Conservation (phyloP, 2,329 filamentous ascomycete species). For the Xylariaceae sp. region DNA sequence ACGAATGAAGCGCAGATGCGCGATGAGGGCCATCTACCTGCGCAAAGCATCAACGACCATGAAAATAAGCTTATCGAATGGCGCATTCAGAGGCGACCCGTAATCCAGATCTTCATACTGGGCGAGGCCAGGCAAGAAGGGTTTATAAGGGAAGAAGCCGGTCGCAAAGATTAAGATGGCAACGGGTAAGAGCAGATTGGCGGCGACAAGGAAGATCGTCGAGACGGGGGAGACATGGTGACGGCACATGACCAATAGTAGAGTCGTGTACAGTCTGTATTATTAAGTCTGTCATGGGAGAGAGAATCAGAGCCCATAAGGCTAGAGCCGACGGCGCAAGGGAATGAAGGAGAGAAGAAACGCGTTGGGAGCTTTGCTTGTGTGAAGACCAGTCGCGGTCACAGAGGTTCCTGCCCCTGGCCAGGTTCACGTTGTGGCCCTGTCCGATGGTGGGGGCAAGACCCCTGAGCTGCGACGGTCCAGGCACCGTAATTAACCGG, state of each 20-base stretch:
- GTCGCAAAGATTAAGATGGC: constrained; percentile 74
- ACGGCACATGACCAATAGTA: constrained; percentile 28
- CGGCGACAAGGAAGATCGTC: constrained; percentile 52
- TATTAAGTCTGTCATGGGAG: constrained; percentile 5
- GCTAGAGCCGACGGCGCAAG: background rate
- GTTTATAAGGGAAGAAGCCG: constrained; percentile 98
- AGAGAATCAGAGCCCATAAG: background rate
- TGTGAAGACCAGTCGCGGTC: background rate
- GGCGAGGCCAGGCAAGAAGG: constrained; percentile 81
- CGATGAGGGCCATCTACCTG: constrained; percentile 52
- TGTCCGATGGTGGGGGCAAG: background rate
- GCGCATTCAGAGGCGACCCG: constrained; percentile 56
- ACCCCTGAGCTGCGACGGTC: background rate
- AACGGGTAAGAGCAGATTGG: constrained; percentile 73
- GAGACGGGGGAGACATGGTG: constrained; percentile 28
- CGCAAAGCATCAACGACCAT: constrained; percentile 97
- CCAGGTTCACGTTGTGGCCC: background rate
- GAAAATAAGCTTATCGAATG: constrained; percentile 87
- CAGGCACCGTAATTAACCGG: background rate
- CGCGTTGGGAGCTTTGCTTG: background rate
- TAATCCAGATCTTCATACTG: constrained; percentile 55
- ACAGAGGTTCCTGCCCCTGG: too few relatives aligned
- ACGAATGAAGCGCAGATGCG: background rate
- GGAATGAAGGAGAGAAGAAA: constrained; percentile 9
- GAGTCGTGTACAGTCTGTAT: background rate